Percentiles rank a stretch among this genome's conserved stretches.
Evolutionary conservation across 2,329 filamentous ascomycete genomes (phyloP).

Genomic region (Rhinocladiella mackenziei): DNA sequence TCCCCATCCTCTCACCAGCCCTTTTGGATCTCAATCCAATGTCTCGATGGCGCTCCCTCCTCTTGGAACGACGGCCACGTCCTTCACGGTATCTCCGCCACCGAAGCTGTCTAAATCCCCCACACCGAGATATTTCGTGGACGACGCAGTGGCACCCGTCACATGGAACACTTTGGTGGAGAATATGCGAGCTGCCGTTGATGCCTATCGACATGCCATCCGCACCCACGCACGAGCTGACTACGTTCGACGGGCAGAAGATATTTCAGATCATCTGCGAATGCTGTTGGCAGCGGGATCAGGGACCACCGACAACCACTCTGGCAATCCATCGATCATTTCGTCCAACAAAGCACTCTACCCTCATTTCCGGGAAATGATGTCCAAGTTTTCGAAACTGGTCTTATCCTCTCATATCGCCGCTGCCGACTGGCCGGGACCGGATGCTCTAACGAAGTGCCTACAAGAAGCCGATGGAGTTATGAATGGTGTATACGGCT

Average conservation of each 20-base stretch:
- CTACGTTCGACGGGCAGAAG: constrained; percentile 90
- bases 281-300: constrained; percentile 92
- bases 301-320: constrained; percentile 97
- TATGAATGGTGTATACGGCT: constrained; percentile 87
- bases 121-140: constrained; percentile 80
- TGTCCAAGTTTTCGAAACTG: constrained; percentile 99
- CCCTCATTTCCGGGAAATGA: constrained; percentile 97
- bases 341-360: constrained; percentile 96
- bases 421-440: constrained; percentile 89
- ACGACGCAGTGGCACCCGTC: constrained; percentile 74
- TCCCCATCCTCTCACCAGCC: constrained; percentile 6
- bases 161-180: constrained; percentile 88
- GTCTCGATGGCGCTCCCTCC: constrained; percentile 37
- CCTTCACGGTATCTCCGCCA: constrained; percentile 51
- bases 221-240: constrained; percentile 77
- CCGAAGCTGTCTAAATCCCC: constrained; percentile 44
- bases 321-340: constrained; percentile 97
- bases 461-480: constrained; percentile 97
- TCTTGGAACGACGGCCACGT: constrained; percentile 51
- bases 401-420: constrained; percentile 98
- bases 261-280: constrained; percentile 93
- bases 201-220: constrained; percentile 86
- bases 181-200: constrained; percentile 88
- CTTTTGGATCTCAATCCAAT: constrained; percentile 16
- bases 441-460: constrained; percentile 92